Base-by-base conservation (phyloP, 1,284 basidiomycete genomes). In the Cryptococcus sp. region DNA sequence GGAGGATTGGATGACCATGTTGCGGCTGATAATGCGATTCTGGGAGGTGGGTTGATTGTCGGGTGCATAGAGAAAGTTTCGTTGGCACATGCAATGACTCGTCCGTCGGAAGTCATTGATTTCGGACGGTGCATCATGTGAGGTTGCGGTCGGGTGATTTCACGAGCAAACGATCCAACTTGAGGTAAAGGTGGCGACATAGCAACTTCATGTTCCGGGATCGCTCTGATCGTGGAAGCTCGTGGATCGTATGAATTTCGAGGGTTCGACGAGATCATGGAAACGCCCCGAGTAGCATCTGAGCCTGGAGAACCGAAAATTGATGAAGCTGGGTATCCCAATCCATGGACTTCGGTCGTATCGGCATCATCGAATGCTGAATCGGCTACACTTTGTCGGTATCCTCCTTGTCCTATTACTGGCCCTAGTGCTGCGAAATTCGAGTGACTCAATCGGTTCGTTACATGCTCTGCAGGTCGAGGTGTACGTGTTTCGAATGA, bases 51-150 rank as follows among this genome's bases (percentile, higher is more conserved):
- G 52, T 68, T 59, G 50, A 73, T 64, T 14, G 62, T 59, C 1
- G 71, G 71, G 52, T 73, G 71, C 9, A 70, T 68, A n/a, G 68
- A 70, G 57, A 73, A 73, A 4, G 69, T 73, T 54, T 73, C 69
- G 50, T 72, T 73, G 45, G 65, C 60, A 7, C 59, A 49, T 4
- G 71, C 71, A 5, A 61, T 51, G 18, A 70, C 62, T 50, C 65
- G 55, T 4, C 71, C 71, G 48, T 72, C 67, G 19, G 54, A 55
- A 10, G 57, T 54, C 11, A 48, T 50, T 21, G 28, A 37, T 13
- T 24, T 24, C 13, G 57, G 52, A 55, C 59, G 45, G 14, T 45
- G 50, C 21, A 40, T 36, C 10, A 48, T 32, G 19, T 46, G 46
- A 18, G 49, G 37, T 16, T 50, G 32, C 3, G 55, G 51, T 45